phyloP scores from a whole-genome alignment of 1,284 basidiomycete species.

The Lentinus polychrous region DNA sequence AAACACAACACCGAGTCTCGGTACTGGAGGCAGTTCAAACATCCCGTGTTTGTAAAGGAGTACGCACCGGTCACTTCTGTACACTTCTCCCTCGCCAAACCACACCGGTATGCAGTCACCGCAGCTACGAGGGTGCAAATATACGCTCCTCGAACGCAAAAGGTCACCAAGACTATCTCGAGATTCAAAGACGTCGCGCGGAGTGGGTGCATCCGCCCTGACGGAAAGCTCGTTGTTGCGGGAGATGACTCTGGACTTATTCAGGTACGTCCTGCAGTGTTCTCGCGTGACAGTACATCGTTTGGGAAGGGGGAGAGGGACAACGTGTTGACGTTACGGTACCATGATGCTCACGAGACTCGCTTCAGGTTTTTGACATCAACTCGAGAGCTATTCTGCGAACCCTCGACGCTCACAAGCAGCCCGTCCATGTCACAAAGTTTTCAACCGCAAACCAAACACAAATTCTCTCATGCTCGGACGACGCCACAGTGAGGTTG shows the following conservation, averaged over 20 bases:
- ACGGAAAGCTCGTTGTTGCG: conserved; percentile 93
- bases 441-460: conserved; percentile 83
- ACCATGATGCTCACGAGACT: conserved; percentile 10
- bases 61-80: conserved; percentile 90
- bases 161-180: conserved; percentile 93
- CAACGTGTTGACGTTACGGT: not conserved
- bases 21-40: conserved; percentile 77
- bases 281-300: not conserved
- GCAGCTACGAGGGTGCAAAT: conserved; percentile 93
- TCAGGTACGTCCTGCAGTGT: conserved; percentile 51
- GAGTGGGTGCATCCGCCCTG: conserved; percentile 80
- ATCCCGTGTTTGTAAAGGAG: conserved; percentile 90
- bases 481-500: conserved; percentile 89
- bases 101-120: conserved; percentile 93
- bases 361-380: conserved; percentile 82
- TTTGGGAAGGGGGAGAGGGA: conserved; percentile 10
- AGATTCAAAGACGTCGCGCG: conserved; percentile 95
- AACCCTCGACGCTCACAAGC: conserved; percentile 88
- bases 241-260: conserved; percentile 93
- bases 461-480: conserved; percentile 90
- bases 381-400: conserved; percentile 92
- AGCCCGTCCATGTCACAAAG: conserved; percentile 90
- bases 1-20: conserved; percentile 67
- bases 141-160: conserved; percentile 92
- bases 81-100: conserved; percentile 80